Evolutionary conservation across 2,329 filamentous ascomycete genomes (phyloP), one percentile per base, ranked within the genome.

Genomic region (Plectosphaerella cucumerina): DNA sequence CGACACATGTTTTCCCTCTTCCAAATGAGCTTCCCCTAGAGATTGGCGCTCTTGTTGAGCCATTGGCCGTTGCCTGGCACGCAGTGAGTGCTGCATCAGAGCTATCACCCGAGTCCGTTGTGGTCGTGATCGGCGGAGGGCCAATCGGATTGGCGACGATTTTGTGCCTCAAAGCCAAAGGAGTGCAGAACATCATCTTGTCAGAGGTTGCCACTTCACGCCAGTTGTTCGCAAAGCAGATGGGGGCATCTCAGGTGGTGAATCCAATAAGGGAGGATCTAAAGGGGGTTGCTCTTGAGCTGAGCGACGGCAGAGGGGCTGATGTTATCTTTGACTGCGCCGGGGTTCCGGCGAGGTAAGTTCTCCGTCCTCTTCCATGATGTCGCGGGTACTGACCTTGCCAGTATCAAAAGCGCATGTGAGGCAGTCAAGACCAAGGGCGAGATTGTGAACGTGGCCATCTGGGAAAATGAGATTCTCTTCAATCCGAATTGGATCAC

Each of bases 1-100:
- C 71, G 35, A 61, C 65, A 17, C 71, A 74, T 6, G 69, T 74
- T 2, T 67, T 78, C 44, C 70, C 70, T 3, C 63, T 84, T 0
- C 78, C 81, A 0, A 69, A 74, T 9, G 72, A 74, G 47, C 65
- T 82, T 9, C 68, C 72, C 0, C 69, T 82, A 18, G 75, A 81
- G 41, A 67, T 81, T 15, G 78, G 67, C 49, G 82, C 84, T 0
- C 68, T 87, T 3, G 76, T 86, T 6, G 84, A 87, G 56, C 84
- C 84, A 0, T 66, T 87, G 3, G 71, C 81, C 0, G 82, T 87
- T 0, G 82, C 80, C 9, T 86, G 82, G 82, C 84, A 87, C 58
- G 82, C 81, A 0, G 75, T 65, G n/a, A 18, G n/a, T n/a, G 48
- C 56, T 23, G 58, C 56, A 10, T 53, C 54, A 5, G 47, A 51